Evolutionary conservation across 2,329 filamentous ascomycete species (phyloP).

Genomic region (Colletotrichum cereale): DNA sequence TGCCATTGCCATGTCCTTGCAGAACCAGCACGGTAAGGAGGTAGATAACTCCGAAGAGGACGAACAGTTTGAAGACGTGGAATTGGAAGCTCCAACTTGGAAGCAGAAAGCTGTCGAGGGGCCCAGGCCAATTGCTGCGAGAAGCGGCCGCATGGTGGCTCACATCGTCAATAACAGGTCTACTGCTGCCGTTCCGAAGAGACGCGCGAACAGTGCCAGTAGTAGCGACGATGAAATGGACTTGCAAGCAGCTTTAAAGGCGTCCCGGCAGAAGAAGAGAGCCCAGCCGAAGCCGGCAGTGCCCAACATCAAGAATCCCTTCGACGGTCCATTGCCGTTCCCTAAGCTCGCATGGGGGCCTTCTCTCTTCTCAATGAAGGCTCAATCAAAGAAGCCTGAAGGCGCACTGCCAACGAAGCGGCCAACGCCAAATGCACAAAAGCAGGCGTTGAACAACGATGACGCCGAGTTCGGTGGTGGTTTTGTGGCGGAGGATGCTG

Average conservation of each 20-base stretch:
- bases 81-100: conserved; percentile 63
- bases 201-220: conserved; percentile 61
- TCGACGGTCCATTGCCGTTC: conserved; percentile 89
- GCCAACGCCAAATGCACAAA: conserved; percentile 3
- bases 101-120: conserved; percentile 65
- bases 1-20: conserved; percentile 88
- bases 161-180: conserved; percentile 81
- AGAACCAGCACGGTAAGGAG: conserved; percentile 66
- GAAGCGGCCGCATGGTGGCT: conserved; percentile 73
- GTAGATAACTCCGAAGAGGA: conserved; percentile 55
- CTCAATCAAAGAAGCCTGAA: conserved; percentile 30
- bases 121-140: conserved; percentile 63
- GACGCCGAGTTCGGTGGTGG: conserved; percentile 49
- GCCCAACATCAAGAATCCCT: conserved; percentile 71
- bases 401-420: conserved; percentile 29
- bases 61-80: conserved; percentile 63
- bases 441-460: conserved; percentile 39
- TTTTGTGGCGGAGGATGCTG: conserved; percentile 48
- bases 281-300: conserved; percentile 52
- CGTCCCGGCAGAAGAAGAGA: conserved; percentile 73
- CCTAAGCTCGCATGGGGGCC: conserved; percentile 83
- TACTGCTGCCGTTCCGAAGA: conserved; percentile 68
- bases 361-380: conserved; percentile 65
- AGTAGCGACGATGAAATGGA: conserved; percentile 83
- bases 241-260: conserved; percentile 79